Conservation (phyloP, 2,329 filamentous ascomycete genomes). For the Allantophomopsis cytisporea region DNA sequence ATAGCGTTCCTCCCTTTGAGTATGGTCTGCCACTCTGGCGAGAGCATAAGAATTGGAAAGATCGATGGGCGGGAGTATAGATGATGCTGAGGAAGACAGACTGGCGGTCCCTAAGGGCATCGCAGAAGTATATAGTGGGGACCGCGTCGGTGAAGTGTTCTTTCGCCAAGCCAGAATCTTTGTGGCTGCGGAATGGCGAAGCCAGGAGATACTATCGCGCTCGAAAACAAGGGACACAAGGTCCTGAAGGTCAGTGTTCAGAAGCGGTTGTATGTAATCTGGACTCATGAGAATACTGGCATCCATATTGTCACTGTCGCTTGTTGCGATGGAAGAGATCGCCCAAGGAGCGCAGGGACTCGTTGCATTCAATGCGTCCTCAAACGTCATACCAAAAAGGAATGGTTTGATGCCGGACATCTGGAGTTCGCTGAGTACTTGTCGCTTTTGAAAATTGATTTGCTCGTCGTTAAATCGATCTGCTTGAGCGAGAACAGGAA, state of each 20-base stretch:
- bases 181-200: constrained; percentile 70
- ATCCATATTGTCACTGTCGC: constrained; percentile 76
- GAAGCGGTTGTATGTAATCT: constrained; percentile 72
- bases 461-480: constrained; percentile 53
- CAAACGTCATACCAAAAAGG: constrained; percentile 32
- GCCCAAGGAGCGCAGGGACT: constrained; percentile 45
- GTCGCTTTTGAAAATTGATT: constrained; percentile 42
- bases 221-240: constrained; percentile 69
- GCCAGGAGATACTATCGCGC: constrained; percentile 62
- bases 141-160: constrained; percentile 19
- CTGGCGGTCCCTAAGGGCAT: constrained; percentile 2
- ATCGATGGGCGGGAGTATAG: constrained; percentile 13
- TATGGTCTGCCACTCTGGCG: constrained; percentile 44
- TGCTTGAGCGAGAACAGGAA: constrained; percentile 67
- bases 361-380: constrained; percentile 6
- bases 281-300: constrained; percentile 88
- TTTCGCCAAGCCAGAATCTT: constrained; percentile 64
- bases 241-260: constrained; percentile 56
- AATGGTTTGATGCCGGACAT: constrained; percentile 50
- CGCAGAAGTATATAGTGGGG: constrained; percentile 20
- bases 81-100: constrained; percentile 7
- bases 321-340: constrained; percentile 59
- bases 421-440: constrained; percentile 40
- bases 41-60: constrained; percentile 38
- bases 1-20: constrained; percentile 43